Base-by-base conservation (phyloP, 1,284 basidiomycete species). In the Cerioporus squamosus region DNA sequence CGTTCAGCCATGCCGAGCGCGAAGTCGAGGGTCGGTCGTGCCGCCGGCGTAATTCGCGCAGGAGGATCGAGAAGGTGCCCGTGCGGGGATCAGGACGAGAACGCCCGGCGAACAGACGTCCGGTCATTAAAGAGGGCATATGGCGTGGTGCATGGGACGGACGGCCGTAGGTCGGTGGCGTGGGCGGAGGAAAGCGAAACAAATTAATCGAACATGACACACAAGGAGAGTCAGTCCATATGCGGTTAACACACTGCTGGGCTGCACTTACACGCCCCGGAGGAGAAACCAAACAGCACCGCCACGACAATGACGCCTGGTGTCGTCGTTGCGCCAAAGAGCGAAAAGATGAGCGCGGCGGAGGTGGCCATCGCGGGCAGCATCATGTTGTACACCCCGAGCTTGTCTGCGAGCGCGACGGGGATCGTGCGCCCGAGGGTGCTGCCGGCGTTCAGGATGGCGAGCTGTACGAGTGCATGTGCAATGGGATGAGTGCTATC, bases 281-380 rank as follows among this genome's bases (percentile, higher is more conserved):
- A 80, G 61, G 76, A 78, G 69, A 82, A 82, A 4, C 83, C 81
- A 62, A 82, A 83, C 24, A 82, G 68, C 7, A 78, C 51, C 0
- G 70, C 78, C 63, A 84, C 78, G 42, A 74, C 51, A 17, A 78
- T 68, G 36, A 81, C 68, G 18, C 75, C 74, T 2, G 74, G 66
- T 26, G 75, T 72, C 47, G 54, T 72, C 36, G 74, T 71, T 47
- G 81, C 70, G 2, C 71, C 77, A 53, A 82, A 76, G 57, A 83
- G 76, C 23, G 70, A 72, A 58, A 82, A 79, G 7, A 76, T 72
- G 18, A 83, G 67, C 12, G 71, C 71, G 8, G 77, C 72, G 22
- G 78, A 80, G 33, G 75, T 67, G 36, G 70, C 65, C n/a, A 81
- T 70, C 44, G 76, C 77, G 0, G 76, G 74, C 14, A 73, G 50